Evolutionary conservation across 2,329 filamentous ascomycete genomes (phyloP), one percentile per base, ranked within the genome.

Genomic region (Coniosporium tulheliwenetii): DNA sequence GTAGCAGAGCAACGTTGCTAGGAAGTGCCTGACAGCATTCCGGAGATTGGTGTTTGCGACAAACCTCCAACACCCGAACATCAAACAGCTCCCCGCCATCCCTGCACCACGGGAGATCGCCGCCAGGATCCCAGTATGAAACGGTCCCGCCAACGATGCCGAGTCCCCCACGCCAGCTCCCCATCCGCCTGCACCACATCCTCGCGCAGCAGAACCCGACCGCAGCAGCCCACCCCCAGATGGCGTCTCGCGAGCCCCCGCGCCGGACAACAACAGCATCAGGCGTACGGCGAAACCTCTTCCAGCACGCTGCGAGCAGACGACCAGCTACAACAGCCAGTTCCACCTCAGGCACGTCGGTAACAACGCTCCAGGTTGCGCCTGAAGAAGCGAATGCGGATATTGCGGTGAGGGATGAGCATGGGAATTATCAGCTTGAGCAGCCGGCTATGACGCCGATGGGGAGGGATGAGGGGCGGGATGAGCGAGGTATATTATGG

Each of bases 401-500:
- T 37, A 66, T 72, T 19, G 66, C 72, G 16, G 64, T 65, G 36
- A 60, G 64, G 9, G 64, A 70, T 43, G 60, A 63, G 19, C 60
- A 65, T 40, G 69, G 69, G 1, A 59, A 63, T 19, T 70, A 69
- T 44, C 60, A 61, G 26, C 49, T 70, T 10, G 62, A 67, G 38
- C 56, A 68, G 29, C 67, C 65, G 4, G 44, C 57, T 5, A 50
- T 67, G 26, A 62, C 61, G 14, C 52, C 55, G 15, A 37, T 42
- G 26, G 30, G 36, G 8, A 40, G 38, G 35, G 41, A 42, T 14
- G 41, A 40, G 38, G 15, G 33, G 34, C 30, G 35, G 29, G 40
- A 44, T 14, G 40, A 39, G 30, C 35, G 39, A 13, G 42, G 42
- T 44, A 19, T 10, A 36, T 44, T 39, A 8, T 26, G 37, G 9